These are phyloP conservation scores for Zanthoxylum bungeanum DNA, from an alignment of 345 rosid genomes.

Conservation along the genomic window DNA sequence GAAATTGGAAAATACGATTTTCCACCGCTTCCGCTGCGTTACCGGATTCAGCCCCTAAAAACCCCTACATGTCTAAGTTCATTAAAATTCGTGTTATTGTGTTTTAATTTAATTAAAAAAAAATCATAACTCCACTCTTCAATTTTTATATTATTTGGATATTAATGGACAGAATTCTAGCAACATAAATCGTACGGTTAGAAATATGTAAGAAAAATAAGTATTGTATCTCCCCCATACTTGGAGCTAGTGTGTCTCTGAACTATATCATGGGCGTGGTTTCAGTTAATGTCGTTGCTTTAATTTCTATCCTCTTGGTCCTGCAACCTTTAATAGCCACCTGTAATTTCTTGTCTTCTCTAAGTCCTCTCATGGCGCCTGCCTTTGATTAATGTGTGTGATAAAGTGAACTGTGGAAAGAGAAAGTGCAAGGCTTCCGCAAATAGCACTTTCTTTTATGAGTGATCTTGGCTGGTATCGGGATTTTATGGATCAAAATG, in stretches of 20 bases:
- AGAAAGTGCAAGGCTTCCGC: conserved; percentile 10
- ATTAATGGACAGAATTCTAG: too few species aligned
- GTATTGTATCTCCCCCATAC: not conserved
- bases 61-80: too few species aligned
- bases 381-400: conserved; percentile 17
- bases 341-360: conserved; percentile 20
- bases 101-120: too few species aligned
- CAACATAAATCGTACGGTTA: too few species aligned
- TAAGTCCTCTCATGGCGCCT: conserved; percentile 27
- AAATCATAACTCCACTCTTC: too few species aligned
- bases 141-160: too few species aligned
- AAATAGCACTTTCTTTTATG: conserved; percentile 7
- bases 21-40: too few species aligned
- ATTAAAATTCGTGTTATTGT: too few species aligned
- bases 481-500: conserved; percentile 20
- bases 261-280: conserved; percentile 13
- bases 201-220: too few species aligned
- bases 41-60: too few species aligned
- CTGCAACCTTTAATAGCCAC: conserved; percentile 15
- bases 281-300: not conserved
- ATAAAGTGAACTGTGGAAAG: conserved; percentile 9
- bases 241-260: too few species aligned
- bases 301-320: conserved; percentile 18
- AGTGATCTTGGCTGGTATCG: conserved; percentile 76
- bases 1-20: too few species aligned